phyloP scores from a whole-genome alignment of 352 stramenopile species.

The Phytophthora cryptogea region DNA sequence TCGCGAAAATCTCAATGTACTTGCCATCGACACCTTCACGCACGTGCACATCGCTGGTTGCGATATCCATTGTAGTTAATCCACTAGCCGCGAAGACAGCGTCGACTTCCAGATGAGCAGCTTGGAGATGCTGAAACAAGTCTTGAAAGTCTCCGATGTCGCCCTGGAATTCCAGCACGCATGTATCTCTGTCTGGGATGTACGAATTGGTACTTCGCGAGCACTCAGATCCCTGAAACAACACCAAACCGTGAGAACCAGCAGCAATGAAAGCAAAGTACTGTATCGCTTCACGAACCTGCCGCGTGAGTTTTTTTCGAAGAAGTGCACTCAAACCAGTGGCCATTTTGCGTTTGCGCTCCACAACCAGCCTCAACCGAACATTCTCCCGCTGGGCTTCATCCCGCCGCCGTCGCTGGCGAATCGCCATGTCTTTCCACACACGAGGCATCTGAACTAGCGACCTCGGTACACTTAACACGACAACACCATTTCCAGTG shows the following conservation, averaged over 20 bases:
- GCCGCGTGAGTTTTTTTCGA: constrained; percentile 26
- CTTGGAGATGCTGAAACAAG: constrained; percentile 39
- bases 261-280: not conserved
- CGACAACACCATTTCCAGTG: not conserved
- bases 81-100: constrained; percentile 34
- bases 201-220: constrained; percentile 4
- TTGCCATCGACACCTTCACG: constrained; percentile 25
- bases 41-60: constrained; percentile 29
- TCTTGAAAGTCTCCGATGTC: constrained; percentile 42
- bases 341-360: constrained; percentile 32
- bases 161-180: constrained; percentile 29
- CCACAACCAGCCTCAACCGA: constrained; percentile 29
- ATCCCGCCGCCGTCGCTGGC: constrained; percentile 20
- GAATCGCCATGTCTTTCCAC: constrained; percentile 29
- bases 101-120: constrained; percentile 37
- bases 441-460: constrained; percentile 11
- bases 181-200: not conserved
- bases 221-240: constrained; percentile 10
- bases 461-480: not conserved
- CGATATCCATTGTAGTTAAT: constrained; percentile 18
- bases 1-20: constrained; percentile 34
- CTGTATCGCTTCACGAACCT: constrained; percentile 7
- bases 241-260: not conserved
- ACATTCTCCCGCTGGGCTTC: constrained; percentile 36
- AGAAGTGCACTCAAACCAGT: constrained; percentile 27